These are phyloP conservation scores for Suillus subluteus DNA, from an alignment of 768 basidiomycete species.

Conservation along the genomic window DNA sequence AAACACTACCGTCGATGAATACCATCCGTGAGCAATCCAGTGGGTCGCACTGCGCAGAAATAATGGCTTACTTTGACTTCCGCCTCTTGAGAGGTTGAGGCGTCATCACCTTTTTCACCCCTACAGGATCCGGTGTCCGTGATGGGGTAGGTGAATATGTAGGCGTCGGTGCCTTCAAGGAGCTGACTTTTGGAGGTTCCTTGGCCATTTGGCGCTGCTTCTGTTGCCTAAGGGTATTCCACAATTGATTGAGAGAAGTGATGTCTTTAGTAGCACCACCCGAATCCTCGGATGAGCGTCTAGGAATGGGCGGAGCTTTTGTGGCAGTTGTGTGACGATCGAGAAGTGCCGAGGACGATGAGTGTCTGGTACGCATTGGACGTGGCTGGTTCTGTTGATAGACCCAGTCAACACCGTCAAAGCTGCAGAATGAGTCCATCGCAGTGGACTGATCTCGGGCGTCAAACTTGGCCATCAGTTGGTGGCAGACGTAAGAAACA, in stretches of 20 bases:
- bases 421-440: slow-evolving; percentile 38
- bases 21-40: neutral
- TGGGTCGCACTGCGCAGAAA: slow-evolving; percentile 12
- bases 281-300: slow-evolving; percentile 14
- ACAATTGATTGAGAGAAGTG: slow-evolving; percentile 57
- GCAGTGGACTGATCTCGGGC: slow-evolving; percentile 27
- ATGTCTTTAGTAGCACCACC: slow-evolving; percentile 28
- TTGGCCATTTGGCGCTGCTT: slow-evolving; percentile 71
- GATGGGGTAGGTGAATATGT: slow-evolving; percentile 20
- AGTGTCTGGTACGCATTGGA: slow-evolving; percentile 26
- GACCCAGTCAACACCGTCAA: slow-evolving; percentile 34
- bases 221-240: slow-evolving; percentile 64
- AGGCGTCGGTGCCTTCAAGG: slow-evolving; percentile 47
- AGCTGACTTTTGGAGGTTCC: slow-evolving; percentile 71
- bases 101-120: slow-evolving; percentile 33
- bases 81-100: slow-evolving; percentile 53
- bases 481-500: slow-evolving; percentile 22
- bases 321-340: slow-evolving; percentile 21
- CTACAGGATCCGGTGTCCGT: slow-evolving; percentile 30
- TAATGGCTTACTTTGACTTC: slow-evolving; percentile 64
- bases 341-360: slow-evolving; percentile 22
- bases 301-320: slow-evolving; percentile 25
- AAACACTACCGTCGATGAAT: slow-evolving; percentile 49
- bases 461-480: slow-evolving; percentile 27
- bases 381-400: slow-evolving; percentile 20